Evolutionary conservation across 805 yeast species (phyloP), one percentile per base, ranked within the genome.

Genomic region (Lachancea mirantina): DNA sequence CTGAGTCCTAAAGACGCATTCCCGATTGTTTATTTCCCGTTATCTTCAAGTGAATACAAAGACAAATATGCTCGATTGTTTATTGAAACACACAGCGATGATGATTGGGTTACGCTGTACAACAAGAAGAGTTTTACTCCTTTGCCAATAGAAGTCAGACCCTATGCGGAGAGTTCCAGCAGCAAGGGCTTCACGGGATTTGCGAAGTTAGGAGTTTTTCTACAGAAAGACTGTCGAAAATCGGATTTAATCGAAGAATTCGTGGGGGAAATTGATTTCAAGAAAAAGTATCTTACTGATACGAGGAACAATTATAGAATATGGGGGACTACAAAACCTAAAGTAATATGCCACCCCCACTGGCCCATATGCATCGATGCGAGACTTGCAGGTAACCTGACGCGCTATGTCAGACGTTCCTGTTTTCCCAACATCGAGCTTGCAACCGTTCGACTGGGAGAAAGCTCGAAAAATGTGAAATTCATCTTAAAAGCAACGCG

Each of bases 401-500:
- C 87, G 1, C 59, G 95, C 31, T 89, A 83, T 51, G 63, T 84
- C 19, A 65, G 96, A 38, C 74, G 80, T 38, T 65, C 87, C 7
- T 84, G 96, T 48, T 57, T 70, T 8, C 85, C 95, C 5, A 87
- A 85, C 55, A 78, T 87, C 48, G 73, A 67, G 39, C 59, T 89
- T 18, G 66, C 65, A 27, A 67, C 82, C 2, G 55, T 72, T 1
- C 48, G 60, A 9, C 42, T 62, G 11, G 61, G 50, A 4, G 35
- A 35, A 15, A 34, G 30, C 6, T 50, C 60, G 24, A 49, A 65
- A 10, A 59, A 62, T 1, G 65, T 82, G 7, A 70, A 67, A 34
- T 76, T 83, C 49, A 63, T 74, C 6, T 65, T 84, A 7, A 63
- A 63, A 18, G 72, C 95, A 0, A 55, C 67, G 1, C 68, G 64